A percentile compares a stretch with the other conserved stretches of the same genome.
Conservation (phyloP, 345 rosid genomes). For the Heritiera fomes region DNA sequence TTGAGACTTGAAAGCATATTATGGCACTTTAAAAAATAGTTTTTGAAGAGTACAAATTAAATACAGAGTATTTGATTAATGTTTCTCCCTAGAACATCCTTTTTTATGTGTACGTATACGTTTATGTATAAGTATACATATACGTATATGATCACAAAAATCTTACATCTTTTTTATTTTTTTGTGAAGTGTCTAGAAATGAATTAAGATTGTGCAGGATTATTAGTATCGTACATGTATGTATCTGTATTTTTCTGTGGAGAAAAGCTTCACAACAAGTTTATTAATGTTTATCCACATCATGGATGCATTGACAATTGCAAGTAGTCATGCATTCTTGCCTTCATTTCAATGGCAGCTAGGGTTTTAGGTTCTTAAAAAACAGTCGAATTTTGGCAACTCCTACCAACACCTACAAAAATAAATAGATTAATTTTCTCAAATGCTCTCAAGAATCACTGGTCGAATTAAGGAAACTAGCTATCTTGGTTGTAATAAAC, state of each 20-base stretch:
- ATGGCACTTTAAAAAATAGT: too few species aligned
- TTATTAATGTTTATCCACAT: slow-evolving; percentile 1
- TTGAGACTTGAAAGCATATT: too few species aligned
- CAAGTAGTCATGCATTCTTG: too few species aligned
- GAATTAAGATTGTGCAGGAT: background rate
- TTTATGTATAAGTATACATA: too few species aligned
- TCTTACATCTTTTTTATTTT: background rate
- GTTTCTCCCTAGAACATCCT: too few species aligned
- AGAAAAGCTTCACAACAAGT: slow-evolving; percentile 3
- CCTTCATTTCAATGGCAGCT: background rate
- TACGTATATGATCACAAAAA: too few species aligned
- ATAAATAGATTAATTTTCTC: background rate
- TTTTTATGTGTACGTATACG: too few species aligned
- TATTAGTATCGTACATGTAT: background rate
- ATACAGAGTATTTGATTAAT: too few species aligned
- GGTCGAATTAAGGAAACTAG: too few species aligned
- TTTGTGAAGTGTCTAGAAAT: background rate
- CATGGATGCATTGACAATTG: background rate
- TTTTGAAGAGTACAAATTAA: too few species aligned
- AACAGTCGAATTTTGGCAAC: background rate
- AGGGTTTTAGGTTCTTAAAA: background rate
- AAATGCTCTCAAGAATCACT: background rate
- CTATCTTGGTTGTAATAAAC: background rate
- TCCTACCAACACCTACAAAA: background rate
- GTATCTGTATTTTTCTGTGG: background rate